These are phyloP conservation scores for Excoecaria agallocha DNA, from an alignment of 345 rosid genomes.

Conservation along the genomic window DNA sequence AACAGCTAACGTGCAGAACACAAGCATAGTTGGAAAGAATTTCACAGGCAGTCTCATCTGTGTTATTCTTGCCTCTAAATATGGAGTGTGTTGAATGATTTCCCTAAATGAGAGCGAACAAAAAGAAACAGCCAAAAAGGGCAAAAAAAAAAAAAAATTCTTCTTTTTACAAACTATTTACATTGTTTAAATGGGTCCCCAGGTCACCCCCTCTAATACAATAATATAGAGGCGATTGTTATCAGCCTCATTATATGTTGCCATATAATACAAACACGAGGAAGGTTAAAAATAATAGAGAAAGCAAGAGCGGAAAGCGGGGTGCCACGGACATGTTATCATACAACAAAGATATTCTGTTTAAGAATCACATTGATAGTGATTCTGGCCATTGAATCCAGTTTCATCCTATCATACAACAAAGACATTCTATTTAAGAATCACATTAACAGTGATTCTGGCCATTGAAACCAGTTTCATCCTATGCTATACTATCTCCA, in stretches of 20 bases:
- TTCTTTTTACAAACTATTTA: constrained; percentile 8
- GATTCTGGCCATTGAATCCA: not conserved
- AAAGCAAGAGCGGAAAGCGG: not conserved
- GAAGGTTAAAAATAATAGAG: not conserved
- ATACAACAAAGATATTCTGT: constrained; percentile 22
- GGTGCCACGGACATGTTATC: not conserved
- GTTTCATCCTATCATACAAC: constrained; percentile 5
- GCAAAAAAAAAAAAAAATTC: not conserved
- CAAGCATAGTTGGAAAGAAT: too few relatives aligned
- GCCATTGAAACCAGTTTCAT: not conserved
- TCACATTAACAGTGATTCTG: not conserved
- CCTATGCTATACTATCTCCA: constrained; percentile 9
- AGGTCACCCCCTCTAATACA: not conserved
- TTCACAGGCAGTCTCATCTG: too few relatives aligned
- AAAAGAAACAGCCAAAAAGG: not conserved
- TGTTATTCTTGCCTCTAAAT: too few relatives aligned
- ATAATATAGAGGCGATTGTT: not conserved
- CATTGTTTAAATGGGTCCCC: constrained; percentile 2
- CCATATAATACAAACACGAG: not conserved
- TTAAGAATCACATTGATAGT: not conserved
- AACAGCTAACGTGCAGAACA: too few relatives aligned
- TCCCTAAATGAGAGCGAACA: too few relatives aligned
- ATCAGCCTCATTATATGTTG: not conserved
- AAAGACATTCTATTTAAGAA: constrained; percentile 19
- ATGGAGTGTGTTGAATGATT: too few relatives aligned